These are phyloP conservation scores for Tilletia caries DNA, from an alignment of 1,284 basidiomycete genomes.

Conservation along the genomic window DNA sequence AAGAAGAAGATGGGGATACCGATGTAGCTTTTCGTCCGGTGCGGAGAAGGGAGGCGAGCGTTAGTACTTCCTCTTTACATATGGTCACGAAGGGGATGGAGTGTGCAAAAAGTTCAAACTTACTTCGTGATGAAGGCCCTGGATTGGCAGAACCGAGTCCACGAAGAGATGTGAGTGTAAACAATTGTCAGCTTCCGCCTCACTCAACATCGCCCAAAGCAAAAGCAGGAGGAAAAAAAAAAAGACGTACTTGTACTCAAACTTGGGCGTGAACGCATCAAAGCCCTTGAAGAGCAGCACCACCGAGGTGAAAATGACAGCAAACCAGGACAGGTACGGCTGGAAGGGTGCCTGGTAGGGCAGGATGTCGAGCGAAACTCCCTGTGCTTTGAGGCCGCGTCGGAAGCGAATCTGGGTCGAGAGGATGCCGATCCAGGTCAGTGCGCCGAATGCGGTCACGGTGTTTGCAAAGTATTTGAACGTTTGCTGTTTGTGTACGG, in stretches of 20 bases:
- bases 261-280: slow-evolving; percentile 63
- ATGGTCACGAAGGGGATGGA: too few relatives aligned
- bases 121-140: slow-evolving; percentile 26
- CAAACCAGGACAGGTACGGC: slow-evolving; percentile 61
- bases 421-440: slow-evolving; percentile 63
- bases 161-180: slow-evolving; percentile 34
- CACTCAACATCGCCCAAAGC: slow-evolving; percentile 15
- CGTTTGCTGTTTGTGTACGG: slow-evolving; percentile 20
- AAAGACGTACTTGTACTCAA: slow-evolving; percentile 65
- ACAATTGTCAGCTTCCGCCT: too few relatives aligned
- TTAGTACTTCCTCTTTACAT: background rate
- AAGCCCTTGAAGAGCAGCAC: slow-evolving; percentile 66
- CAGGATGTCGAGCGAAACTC: slow-evolving; percentile 65
- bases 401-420: slow-evolving; percentile 77
- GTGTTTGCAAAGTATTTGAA: slow-evolving; percentile 27
- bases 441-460: slow-evolving; percentile 57
- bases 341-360: slow-evolving; percentile 57
- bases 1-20: slow-evolving; percentile 40
- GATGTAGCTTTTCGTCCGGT: slow-evolving; percentile 26
- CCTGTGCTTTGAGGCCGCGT: slow-evolving; percentile 70
- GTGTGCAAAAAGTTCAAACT: slow-evolving; percentile 60
- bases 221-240: slow-evolving; percentile 23
- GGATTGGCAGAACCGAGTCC: slow-evolving; percentile 29
- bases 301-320: slow-evolving; percentile 60
- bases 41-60: background rate